Base-by-base conservation (phyloP, 2,329 filamentous ascomycete species). In the Lachnellula cervina region DNA sequence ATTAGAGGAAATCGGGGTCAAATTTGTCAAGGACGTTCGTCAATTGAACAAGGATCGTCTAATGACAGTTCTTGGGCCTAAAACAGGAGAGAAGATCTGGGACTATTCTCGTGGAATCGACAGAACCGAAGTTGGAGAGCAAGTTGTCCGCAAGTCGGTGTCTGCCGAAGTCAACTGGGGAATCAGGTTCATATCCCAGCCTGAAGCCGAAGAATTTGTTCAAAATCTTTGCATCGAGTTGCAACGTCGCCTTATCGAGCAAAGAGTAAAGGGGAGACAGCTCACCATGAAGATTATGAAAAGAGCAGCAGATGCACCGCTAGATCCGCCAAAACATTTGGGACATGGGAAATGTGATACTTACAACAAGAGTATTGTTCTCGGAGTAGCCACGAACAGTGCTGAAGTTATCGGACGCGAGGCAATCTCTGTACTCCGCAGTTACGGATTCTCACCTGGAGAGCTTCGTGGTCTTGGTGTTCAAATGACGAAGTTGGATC, bases 121-220 rank as follows among this genome's bases (percentile, higher is more conserved):
- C 71, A 81, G 79, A 49, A 79, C 84, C 1, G 90, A 96, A 70
- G 90, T 97, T 5, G 93, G 92, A 34, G 88, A 93, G 55, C 88
- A 95, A 66, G 83, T 87, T 0, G 77, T 90, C 16, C 85, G 94
- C 52, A 99, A 97, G 69, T 97, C 93, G 0, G 90, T 99, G 0
- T 97, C 94, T 2, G 93, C 93, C 1, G 94, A 99, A 70, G 90
- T 99, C 59, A 99, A 94, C 66, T 99, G 94, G 94, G 94, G 95
- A 2, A 96, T 99, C 54, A 86, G 94, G 5, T 99, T 99, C 69
- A 84, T 94, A 63, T 95, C 81, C 58, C 90, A 97, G 67, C 80
- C 83, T n/a, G 93, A 99, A 71, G 92, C 91, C 0, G 93, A 97
- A 57, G 90, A 95, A 61, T 99, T 99, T 69, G 80, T 97, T 32